These are phyloP conservation scores for Trichoderma hamatum DNA, from an alignment of 2,329 filamentous ascomycete species.

Conservation along the genomic window DNA sequence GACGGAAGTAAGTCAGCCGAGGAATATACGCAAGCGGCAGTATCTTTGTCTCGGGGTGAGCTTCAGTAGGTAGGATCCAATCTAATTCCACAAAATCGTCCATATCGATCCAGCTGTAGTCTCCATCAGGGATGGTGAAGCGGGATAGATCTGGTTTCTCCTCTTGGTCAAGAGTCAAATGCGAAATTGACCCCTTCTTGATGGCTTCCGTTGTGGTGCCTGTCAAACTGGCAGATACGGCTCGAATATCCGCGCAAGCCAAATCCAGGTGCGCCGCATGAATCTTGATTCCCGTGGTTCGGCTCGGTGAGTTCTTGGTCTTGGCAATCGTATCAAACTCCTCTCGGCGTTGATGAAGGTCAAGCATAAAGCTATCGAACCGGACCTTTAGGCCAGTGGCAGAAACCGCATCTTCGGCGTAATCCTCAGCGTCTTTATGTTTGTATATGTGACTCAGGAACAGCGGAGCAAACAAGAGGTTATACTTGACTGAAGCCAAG, in stretches of 20 bases:
- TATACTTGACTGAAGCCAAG: constrained; percentile 98
- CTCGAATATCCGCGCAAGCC: constrained; percentile 86
- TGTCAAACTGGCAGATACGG: constrained; percentile 86
- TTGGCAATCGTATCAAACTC: constrained; percentile 83
- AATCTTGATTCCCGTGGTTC: constrained; percentile 92
- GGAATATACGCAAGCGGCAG: constrained; percentile 89
- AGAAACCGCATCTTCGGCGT: constrained; percentile 73
- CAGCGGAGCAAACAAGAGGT: constrained; percentile 84
- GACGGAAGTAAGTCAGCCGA: constrained; percentile 95
- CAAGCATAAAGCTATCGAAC: constrained; percentile 95
- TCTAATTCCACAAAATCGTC: constrained; percentile 98
- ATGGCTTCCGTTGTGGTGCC: constrained; percentile 79
- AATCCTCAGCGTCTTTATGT: constrained; percentile 92
- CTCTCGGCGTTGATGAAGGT: constrained; percentile 91
- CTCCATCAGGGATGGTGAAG: constrained; percentile 94
- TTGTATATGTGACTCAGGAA: constrained; percentile 98
- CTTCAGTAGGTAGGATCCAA: constrained; percentile 89
- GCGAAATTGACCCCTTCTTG: constrained; percentile 59
- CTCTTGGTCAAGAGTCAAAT: constrained; percentile 57
- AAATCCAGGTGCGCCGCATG: constrained; percentile 93
- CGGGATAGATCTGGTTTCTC: constrained; percentile 74
- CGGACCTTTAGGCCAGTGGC: constrained; percentile 96
- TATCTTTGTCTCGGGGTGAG: constrained; percentile 92
- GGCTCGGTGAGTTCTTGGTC: constrained; percentile 73
- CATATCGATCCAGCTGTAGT: constrained; percentile 98